Evolutionary conservation across 2,329 filamentous ascomycete species (phyloP), one percentile per base, ranked within the genome.

Genomic region (Catunica adiposa): DNA sequence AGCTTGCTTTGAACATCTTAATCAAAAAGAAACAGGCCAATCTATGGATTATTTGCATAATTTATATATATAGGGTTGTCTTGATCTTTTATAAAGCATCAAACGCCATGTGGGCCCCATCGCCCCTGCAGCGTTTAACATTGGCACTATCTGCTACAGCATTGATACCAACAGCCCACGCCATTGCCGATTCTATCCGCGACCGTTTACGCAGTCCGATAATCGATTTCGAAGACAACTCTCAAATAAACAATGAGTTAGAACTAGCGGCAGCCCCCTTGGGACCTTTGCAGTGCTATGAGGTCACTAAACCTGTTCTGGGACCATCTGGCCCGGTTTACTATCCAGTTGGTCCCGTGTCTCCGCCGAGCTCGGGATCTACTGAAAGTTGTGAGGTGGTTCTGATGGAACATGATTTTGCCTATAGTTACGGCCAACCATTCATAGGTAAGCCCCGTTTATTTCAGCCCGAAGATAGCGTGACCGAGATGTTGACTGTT

Each of bases 361-460:
- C 61, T 8, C 58, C 52, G 15, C 14, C 29, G 14, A 17, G 55
- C 3, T 7, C 26, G 11, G 25, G 17, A 14, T 38, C 50, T 14
- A 29, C 8, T 15, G 20, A 22, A 15, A 64, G 68, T 51, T 80
- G 76, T 63, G 68, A 75, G 46, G 64, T 79, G 40, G 67, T 76
- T n/a, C 67, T 90, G 56, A 85, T 89, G 78, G 70, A 80, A 2
- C 75, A 88, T 67, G 74, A 76, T 0, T 90, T 90, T 70, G 83
- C 71, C 9, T 77, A 70, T 60, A 89, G 83, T 60, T 89, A 89
- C 64, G 82, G 81, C n/a, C 65, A 73, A 34, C 86, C 86, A 1
- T 89, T 81, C 64, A 73, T 89, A 61, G 83, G 83, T 80, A 69
- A n/a, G n/a, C n/a, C n/a, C n/a, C n/a, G n/a, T n/a, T n/a, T n/a